Evolutionary conservation across 805 yeast species (phyloP), one percentile per base, ranked within the genome.

Genomic region (Metschnikowia santaceciliae): DNA sequence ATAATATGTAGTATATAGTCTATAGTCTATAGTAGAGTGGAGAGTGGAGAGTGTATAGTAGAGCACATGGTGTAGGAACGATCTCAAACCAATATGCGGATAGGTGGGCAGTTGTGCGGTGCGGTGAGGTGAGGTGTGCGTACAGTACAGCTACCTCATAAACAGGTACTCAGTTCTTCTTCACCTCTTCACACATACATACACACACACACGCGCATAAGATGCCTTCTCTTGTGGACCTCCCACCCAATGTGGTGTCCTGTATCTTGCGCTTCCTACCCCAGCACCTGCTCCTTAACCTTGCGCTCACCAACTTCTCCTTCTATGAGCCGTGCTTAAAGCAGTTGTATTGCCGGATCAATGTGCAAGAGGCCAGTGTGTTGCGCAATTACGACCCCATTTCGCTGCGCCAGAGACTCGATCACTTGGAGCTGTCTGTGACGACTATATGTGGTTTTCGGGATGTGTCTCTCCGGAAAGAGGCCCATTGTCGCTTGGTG

Each of bases 291-390:
- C 60, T 70, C 15, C 26, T 68, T 26, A 68, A 64, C 41, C 61
- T 72, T 15, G 64, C 75, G 1, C 58, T 57, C 22, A 69, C 76
- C 26, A 71, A 70, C 57, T 72, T 52, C 54, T 55, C 57, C 32
- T 68, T 69, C 49, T 72, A 72, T 53, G 56, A 62, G 45, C 73
- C 73, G 13, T 68, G 72, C 48, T 47, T 64, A 41, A 42, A 50
- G 19, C 57, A 65, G 42, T 56, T 72, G 35, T 72, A 72, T 57
- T 50, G 54, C 8, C 57, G 55, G 15, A 55, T 72, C 15, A 50
- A 57, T 20, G 51, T 67, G 6, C 68, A 61, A 46, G 42, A 37
- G 26, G 62, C 57, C 30, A 61, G 69, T 1, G 52, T 56, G 6
- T 46, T 64, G 33, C 47, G 52, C 36, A 32, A 48, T 33, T 50